Base-by-base conservation (phyloP, 2,329 filamentous ascomycete genomes). In the Fusarium sp. region DNA sequence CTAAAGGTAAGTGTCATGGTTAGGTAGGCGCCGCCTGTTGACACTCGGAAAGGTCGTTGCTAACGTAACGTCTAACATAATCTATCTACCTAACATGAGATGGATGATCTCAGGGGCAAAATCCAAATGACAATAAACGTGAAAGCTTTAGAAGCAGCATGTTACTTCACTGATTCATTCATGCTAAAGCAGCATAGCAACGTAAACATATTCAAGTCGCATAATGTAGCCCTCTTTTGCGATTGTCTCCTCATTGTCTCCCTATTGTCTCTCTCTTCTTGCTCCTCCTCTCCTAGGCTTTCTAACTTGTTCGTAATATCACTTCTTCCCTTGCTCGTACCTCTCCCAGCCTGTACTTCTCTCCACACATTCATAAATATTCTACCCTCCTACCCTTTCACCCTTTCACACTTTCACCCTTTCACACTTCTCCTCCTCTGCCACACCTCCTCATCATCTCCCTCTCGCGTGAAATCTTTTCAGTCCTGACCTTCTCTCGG, bases 391-490 rank as follows among this genome's bases (percentile, higher is more conserved):
- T 31, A 31, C 28, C 10, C 28, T 31, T 31, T 9, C 28, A 31
- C 9, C 28, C 28, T 28, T 28, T 5, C 8, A 20, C 7, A 1
- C 44, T 47, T 14, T 14, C 18, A 3, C 24, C 5, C 17, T 26
- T 45, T 20, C 24, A 5, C 24, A 47, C 6, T 47, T 28, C 18
- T 28, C 13, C 45, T 47, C 42, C n/a, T 45, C 45, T 28, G 4
- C 12, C 18, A 28, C 20, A 28, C 45, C 1, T 28, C 45, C 18
- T 28, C 18, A 47, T 11, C 9, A 3, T 15, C 24, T 1, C 18
- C 26, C 26, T 8, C 18, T 28, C 26, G 0, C 13, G 18, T 15
- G 18, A 7, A 22, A 7, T 5, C 2, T 14, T 22, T 15, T 28
- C 24, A 9, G 0, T 28, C 24, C 44, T 47, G 18, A 20, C 44